A percentile compares a stretch with the other conserved stretches of the same genome.
Conservation (phyloP, 495 filamentous ascomycete genomes). For the Penicillium pancosmium region DNA sequence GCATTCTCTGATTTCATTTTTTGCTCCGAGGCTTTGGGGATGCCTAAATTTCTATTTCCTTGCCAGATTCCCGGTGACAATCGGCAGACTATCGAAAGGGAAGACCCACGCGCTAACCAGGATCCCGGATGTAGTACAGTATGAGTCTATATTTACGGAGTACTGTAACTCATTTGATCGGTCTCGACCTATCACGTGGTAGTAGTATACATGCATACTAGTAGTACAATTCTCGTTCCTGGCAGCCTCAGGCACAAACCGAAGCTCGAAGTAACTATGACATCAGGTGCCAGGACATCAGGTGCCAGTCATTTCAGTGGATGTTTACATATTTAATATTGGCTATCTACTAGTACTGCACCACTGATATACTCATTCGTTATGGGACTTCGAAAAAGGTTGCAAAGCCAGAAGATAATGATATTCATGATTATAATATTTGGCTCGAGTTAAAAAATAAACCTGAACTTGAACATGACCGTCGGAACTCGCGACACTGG, state of each 20-base stretch:
- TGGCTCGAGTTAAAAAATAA: neutral
- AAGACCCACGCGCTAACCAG: neutral
- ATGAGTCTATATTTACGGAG: neutral
- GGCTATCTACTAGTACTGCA: neutral
- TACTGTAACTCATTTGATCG: neutral
- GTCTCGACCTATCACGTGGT: neutral
- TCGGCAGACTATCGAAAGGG: constrained; percentile 1
- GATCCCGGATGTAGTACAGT: neutral
- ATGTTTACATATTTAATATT: no score
- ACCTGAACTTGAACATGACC: neutral
- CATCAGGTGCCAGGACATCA: no score
- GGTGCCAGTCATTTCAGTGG: no score
- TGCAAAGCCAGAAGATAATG: neutral
- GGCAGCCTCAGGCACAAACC: neutral
- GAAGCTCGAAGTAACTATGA: neutral
- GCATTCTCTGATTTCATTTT: neutral
- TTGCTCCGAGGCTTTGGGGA: constrained; percentile 3
- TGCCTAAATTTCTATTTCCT: no score
- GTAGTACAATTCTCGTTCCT: neutral
- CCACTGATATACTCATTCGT: no score
- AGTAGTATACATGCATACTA: no score
- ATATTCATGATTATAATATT: neutral
- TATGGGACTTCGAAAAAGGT: no score
- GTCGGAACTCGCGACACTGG: no score
- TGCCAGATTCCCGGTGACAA: neutral